These are phyloP conservation scores for Malus fusca DNA, from an alignment of 306 rosid genomes.

Conservation along the genomic window DNA sequence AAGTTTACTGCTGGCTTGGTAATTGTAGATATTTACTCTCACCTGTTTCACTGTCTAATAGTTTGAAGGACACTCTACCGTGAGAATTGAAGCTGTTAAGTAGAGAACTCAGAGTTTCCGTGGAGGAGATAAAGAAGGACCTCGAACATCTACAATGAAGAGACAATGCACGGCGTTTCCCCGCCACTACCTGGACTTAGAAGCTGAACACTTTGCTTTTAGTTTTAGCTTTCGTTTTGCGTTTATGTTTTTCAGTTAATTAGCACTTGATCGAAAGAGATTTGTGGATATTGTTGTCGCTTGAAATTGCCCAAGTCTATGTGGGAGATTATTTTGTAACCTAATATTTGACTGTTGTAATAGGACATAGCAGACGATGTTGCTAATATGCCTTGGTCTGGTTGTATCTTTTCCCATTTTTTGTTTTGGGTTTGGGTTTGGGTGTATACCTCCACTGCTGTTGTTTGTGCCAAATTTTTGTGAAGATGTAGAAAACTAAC, in stretches of 20 bases:
- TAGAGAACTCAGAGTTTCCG: constrained; percentile 34
- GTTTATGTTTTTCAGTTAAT: constrained; percentile 44
- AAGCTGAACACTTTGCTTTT: constrained; percentile 41
- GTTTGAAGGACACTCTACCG: constrained; percentile 26
- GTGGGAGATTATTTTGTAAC: constrained; percentile 47
- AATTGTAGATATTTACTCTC: too few relatives aligned
- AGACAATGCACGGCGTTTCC: constrained; percentile 26
- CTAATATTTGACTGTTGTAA: constrained; percentile 55
- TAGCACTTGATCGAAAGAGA: constrained; percentile 45
- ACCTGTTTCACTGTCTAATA: constrained; percentile 23
- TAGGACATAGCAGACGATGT: constrained; percentile 70
- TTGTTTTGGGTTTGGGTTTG: constrained; percentile 9
- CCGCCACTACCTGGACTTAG: constrained; percentile 31
- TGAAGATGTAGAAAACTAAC: constrained; percentile 55
- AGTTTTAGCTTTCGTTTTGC: constrained; percentile 43
- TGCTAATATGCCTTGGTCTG: constrained; percentile 43
- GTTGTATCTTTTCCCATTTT: constrained; percentile 41
- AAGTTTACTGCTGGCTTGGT: too few relatives aligned
- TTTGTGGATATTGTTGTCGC: constrained; percentile 62
- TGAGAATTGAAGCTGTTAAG: constrained; percentile 32
- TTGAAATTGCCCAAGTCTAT: constrained; percentile 59
- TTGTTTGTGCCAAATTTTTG: constrained; percentile 34
- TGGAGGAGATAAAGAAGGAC: constrained; percentile 28
- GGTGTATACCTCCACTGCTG: constrained; percentile 27
- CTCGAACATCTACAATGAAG: constrained; percentile 16